Evolutionary conservation across 1,284 basidiomycete genomes (phyloP).

Genomic region (Cutaneotrichosporon curvatum): DNA sequence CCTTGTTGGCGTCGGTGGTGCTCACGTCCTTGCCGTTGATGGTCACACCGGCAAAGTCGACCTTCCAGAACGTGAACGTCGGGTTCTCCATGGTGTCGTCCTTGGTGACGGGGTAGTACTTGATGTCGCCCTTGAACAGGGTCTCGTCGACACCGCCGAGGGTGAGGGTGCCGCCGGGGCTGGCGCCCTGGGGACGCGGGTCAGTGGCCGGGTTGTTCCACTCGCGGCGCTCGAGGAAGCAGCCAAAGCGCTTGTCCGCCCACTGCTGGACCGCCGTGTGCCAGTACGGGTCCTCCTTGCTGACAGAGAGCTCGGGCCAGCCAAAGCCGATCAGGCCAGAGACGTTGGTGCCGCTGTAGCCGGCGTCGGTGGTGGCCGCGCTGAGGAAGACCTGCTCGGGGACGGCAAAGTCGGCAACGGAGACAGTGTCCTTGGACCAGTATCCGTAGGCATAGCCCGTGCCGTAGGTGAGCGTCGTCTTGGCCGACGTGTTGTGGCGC

Average conservation of each 20-base stretch:
- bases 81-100: too few species aligned
- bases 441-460: slow-evolving; percentile 65
- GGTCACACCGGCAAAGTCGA: slow-evolving; percentile 1
- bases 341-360: slow-evolving; percentile 19
- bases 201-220: slow-evolving; percentile 15
- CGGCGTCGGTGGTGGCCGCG: slow-evolving; percentile 1
- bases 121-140: slow-evolving; percentile 65
- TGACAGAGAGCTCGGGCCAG: slow-evolving; percentile 47
- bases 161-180: slow-evolving; percentile 63
- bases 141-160: slow-evolving; percentile 54
- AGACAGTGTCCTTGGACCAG: slow-evolving; percentile 63
- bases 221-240: slow-evolving; percentile 59
- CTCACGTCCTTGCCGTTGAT: slow-evolving; percentile 3
- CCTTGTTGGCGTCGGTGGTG: background rate
- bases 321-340: slow-evolving; percentile 51
- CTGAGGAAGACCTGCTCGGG: slow-evolving; percentile 55
- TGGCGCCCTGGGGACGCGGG: slow-evolving; percentile 46
- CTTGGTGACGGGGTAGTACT: slow-evolving; percentile 55
- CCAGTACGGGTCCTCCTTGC: slow-evolving; percentile 49
- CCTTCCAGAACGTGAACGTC: slow-evolving; percentile 9
- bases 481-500: slow-evolving; percentile 38
- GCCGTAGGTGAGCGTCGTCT: slow-evolving; percentile 70
- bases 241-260: slow-evolving; percentile 66
- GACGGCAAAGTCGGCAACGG: slow-evolving; percentile 72
- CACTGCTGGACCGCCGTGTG: slow-evolving; percentile 57